Conservation (phyloP, 495 filamentous ascomycete genomes). For the Aspergillus indologenus region DNA sequence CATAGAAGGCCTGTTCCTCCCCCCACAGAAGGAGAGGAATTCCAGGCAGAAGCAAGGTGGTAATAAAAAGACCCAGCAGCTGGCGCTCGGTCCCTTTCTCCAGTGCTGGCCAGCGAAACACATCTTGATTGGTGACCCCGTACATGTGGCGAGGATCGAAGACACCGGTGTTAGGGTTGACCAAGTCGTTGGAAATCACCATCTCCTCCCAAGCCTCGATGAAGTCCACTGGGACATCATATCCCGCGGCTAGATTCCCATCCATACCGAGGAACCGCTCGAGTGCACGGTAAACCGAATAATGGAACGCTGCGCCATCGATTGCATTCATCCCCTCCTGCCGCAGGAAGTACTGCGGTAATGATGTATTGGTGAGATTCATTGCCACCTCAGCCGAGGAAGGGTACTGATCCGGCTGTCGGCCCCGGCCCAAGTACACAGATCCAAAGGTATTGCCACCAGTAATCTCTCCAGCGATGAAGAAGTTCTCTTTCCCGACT, state of each 20-base stretch:
- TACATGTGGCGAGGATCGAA: slow-evolving; percentile 69
- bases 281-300: slow-evolving; percentile 63
- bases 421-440: slow-evolving; percentile 63
- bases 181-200: slow-evolving; percentile 59
- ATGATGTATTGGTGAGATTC: slow-evolving; percentile 39
- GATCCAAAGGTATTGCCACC: slow-evolving; percentile 60
- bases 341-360: slow-evolving; percentile 52
- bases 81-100: slow-evolving; percentile 57
- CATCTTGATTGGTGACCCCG: slow-evolving; percentile 68
- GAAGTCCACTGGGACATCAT: slow-evolving; percentile 57
- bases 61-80: slow-evolving; percentile 60
- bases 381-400: slow-evolving; percentile 43
- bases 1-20: slow-evolving; percentile 67
- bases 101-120: slow-evolving; percentile 69
- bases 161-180: slow-evolving; percentile 58
- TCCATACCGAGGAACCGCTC: slow-evolving; percentile 64
- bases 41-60: slow-evolving; percentile 61
- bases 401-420: slow-evolving; percentile 49
- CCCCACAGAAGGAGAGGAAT: slow-evolving; percentile 64
- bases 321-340: slow-evolving; percentile 53
- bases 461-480: slow-evolving; percentile 62
- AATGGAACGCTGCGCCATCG: slow-evolving; percentile 67
- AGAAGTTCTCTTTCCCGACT: slow-evolving; percentile 60
- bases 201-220: slow-evolving; percentile 57
- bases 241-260: slow-evolving; percentile 58